Conservation (phyloP, 305 asterid species). For the Stenogyne calaminthoides region DNA sequence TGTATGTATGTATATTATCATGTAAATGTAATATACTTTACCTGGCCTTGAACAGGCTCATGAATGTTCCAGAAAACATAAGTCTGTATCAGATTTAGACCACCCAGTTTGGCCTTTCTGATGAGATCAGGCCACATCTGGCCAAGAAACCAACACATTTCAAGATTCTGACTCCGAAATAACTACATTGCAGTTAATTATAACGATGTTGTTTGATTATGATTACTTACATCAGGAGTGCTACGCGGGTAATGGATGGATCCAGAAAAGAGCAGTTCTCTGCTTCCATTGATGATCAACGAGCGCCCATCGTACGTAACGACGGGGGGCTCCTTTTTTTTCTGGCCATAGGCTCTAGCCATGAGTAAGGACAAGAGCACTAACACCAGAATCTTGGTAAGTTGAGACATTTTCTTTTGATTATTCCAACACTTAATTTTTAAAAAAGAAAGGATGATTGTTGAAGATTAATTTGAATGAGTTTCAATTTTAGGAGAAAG, state of each 20-base stretch:
- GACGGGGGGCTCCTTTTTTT: constrained; percentile 26
- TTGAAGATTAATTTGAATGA: not conserved
- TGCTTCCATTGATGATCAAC: constrained; percentile 58
- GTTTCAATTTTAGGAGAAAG: not conserved
- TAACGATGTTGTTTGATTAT: too few relatives aligned
- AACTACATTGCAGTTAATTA: not conserved
- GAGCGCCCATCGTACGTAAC: constrained; percentile 72
- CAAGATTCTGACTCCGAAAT: not conserved
- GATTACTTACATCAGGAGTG: constrained; percentile 52
- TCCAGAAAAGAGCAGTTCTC: constrained; percentile 63
- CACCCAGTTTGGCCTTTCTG: constrained; percentile 64
- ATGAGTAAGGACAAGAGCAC: constrained; percentile 25
- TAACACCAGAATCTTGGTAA: constrained; percentile 4
- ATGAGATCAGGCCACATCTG: constrained; percentile 85
- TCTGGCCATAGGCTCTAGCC: constrained; percentile 18
- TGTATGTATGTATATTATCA: too few relatives aligned
- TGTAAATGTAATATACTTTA: constrained; percentile 13
- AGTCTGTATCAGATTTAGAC: constrained; percentile 71
- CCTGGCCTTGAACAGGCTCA: constrained; percentile 84
- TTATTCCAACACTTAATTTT: not conserved
- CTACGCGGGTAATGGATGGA: constrained; percentile 74
- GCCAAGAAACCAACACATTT: not conserved
- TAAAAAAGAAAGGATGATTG: not conserved
- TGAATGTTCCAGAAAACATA: constrained; percentile 89
- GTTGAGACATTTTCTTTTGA: constrained; percentile 5